These are phyloP conservation scores for Millerozyma miso DNA, from an alignment of 805 yeast genomes.

Conservation along the genomic window DNA sequence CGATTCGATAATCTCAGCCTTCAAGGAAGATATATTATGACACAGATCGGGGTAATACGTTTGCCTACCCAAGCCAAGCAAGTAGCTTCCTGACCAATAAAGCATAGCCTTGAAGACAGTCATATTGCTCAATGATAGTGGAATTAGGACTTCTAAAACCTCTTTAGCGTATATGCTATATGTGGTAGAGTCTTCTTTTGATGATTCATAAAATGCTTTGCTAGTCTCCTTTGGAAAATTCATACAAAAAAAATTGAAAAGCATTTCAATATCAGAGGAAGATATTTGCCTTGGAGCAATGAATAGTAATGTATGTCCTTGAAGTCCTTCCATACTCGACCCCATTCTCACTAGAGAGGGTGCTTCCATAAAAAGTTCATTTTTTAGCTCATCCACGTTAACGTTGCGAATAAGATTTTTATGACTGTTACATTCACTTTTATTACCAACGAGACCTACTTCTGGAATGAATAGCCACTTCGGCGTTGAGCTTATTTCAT, in stretches of 20 bases:
- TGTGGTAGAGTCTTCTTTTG: neutral
- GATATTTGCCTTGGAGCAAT: neutral
- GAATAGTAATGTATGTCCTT: neutral
- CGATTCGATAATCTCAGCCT: neutral
- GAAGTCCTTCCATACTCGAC: neutral
- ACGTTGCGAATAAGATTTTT: neutral
- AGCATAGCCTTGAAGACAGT: slow-evolving; percentile 1
- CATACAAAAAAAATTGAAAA: slow-evolving; percentile 1
- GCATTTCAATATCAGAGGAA: neutral
- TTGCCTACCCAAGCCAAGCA: neutral
- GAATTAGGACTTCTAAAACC: neutral
- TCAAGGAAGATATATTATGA: neutral
- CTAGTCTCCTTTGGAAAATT: slow-evolving; percentile 1
- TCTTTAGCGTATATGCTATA: neutral
- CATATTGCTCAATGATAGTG: slow-evolving; percentile 2
- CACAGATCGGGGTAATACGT: neutral
- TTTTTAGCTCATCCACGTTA: neutral
- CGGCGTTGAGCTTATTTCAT: neutral
- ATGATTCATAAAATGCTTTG: neutral
- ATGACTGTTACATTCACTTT: neutral
- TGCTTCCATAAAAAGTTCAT: slow-evolving; percentile 1
- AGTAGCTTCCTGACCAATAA: neutral
- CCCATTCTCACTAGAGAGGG: slow-evolving; percentile 1
- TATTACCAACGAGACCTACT: neutral
- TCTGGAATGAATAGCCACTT: neutral